These are phyloP conservation scores for Beauveria pseudobassiana DNA, from an alignment of 2,329 filamentous ascomycete species.

Conservation along the genomic window DNA sequence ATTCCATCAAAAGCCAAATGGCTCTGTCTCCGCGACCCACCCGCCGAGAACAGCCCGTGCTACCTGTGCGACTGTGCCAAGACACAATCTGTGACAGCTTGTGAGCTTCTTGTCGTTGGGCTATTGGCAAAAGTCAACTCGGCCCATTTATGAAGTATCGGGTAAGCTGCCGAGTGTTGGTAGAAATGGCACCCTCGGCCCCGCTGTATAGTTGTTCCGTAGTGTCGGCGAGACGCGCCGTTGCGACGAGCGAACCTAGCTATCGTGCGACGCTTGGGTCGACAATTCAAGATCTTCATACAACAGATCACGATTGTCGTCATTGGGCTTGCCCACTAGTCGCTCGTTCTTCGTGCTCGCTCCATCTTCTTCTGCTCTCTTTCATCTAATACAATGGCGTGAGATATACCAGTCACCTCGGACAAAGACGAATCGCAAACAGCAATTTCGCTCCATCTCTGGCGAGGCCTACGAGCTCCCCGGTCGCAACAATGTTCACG, in stretches of 20 bases:
- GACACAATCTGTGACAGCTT: not conserved
- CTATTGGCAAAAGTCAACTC: not conserved
- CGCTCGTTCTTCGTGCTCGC: not conserved
- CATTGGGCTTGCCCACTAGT: not conserved
- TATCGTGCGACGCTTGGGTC: not conserved
- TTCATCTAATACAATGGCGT: not conserved
- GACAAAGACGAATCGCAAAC: not conserved
- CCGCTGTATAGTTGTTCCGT: conserved; percentile 9
- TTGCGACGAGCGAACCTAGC: not conserved
- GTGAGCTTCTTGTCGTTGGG: not conserved
- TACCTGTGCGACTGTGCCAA: not conserved
- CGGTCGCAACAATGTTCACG: conserved; percentile 69
- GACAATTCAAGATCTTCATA: not conserved
- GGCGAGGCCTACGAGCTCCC: not conserved
- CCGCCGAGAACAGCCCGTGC: too few species aligned
- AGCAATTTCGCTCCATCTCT: not conserved
- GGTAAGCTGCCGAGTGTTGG: not conserved
- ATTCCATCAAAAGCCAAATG: too few species aligned
- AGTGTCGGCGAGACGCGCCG: not conserved
- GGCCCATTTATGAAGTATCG: not conserved
- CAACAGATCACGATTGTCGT: not conserved
- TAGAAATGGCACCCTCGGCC: not conserved
- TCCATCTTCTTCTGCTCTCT: too few species aligned
- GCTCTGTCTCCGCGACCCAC: too few species aligned
- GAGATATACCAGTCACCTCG: not conserved